These are phyloP conservation scores for Blastomyces gilchristii DNA, from an alignment of 2,329 filamentous ascomycete genomes.

Conservation along the genomic window DNA sequence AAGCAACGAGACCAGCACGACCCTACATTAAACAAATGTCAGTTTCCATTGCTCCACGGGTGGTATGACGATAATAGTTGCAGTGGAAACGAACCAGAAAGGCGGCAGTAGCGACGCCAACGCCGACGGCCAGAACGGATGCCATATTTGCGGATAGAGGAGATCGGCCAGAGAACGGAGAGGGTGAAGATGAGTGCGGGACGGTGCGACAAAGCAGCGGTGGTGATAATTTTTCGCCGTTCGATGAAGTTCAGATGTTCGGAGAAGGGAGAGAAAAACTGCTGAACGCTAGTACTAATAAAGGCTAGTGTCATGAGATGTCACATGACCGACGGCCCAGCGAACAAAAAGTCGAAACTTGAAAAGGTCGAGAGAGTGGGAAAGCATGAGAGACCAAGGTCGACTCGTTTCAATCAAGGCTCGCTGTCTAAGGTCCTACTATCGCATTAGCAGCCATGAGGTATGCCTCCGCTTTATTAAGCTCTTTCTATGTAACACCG, in stretches of 20 bases:
- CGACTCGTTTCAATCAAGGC: background rate
- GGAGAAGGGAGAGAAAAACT: background rate
- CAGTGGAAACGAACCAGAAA: conserved; percentile 59
- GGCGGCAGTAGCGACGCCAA: conserved; percentile 49
- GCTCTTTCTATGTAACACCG: background rate
- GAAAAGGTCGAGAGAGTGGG: background rate
- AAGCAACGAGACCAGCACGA: conserved; percentile 80
- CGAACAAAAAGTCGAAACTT: background rate
- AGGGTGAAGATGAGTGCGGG: background rate
- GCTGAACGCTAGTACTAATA: background rate
- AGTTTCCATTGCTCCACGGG: background rate
- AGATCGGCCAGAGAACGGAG: background rate
- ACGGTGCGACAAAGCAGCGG: background rate
- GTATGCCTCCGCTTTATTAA: background rate
- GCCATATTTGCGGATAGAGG: conserved; percentile 27
- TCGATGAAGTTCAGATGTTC: background rate
- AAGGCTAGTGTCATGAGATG: background rate
- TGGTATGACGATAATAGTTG: background rate
- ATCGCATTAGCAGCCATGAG: conserved; percentile 6
- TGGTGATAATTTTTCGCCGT: background rate
- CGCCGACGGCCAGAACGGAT: conserved; percentile 34
- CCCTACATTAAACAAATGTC: conserved; percentile 48
- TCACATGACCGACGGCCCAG: background rate
- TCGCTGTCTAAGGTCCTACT: background rate
- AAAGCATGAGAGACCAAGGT: background rate